Evolutionary conservation across 1,284 basidiomycete genomes (phyloP).

Genomic region (Papiliotrema laurentii): DNA sequence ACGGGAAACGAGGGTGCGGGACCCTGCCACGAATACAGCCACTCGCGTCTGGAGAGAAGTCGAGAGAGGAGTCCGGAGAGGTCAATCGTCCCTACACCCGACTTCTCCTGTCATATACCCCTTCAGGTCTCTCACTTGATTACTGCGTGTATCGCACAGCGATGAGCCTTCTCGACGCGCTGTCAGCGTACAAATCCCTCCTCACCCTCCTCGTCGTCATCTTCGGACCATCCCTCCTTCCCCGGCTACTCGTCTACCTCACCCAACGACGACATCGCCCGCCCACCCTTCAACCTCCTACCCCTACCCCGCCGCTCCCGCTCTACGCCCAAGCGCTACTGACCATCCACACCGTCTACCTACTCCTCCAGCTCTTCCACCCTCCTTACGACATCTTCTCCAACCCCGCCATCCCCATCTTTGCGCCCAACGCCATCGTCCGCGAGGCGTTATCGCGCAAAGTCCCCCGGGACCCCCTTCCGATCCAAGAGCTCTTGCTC

Average conservation of each 20-base stretch:
- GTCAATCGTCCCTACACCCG: too few relatives aligned
- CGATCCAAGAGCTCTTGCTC: constrained; percentile 23
- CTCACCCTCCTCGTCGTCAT: constrained; percentile 15
- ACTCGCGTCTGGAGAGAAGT: too few relatives aligned
- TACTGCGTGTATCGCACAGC: too few relatives aligned
- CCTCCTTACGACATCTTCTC: constrained; percentile 13
- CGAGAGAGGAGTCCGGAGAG: too few relatives aligned
- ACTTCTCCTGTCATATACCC: too few relatives aligned
- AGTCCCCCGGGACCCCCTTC: not conserved
- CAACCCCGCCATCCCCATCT: constrained; percentile 14
- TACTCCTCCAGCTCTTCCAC: constrained; percentile 11
- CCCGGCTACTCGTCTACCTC: constrained; percentile 9
- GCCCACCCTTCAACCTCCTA: not conserved
- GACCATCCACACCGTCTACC: not conserved
- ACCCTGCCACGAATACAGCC: too few relatives aligned
- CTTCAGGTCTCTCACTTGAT: too few relatives aligned
- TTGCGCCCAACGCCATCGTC: constrained; percentile 16
- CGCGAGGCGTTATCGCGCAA: constrained; percentile 8
- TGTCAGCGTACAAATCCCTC: constrained; percentile 15
- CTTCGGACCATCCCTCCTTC: constrained; percentile 21
- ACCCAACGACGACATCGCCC: not conserved
- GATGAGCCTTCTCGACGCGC: constrained; percentile 12
- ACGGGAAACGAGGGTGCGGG: too few relatives aligned
- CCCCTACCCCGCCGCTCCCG: constrained; percentile 1
- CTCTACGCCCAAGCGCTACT: not conserved